Percentiles rank a stretch among this genome's conserved stretches.
Conservation (phyloP, 768 basidiomycete genomes). For the Lactarius quietus region DNA sequence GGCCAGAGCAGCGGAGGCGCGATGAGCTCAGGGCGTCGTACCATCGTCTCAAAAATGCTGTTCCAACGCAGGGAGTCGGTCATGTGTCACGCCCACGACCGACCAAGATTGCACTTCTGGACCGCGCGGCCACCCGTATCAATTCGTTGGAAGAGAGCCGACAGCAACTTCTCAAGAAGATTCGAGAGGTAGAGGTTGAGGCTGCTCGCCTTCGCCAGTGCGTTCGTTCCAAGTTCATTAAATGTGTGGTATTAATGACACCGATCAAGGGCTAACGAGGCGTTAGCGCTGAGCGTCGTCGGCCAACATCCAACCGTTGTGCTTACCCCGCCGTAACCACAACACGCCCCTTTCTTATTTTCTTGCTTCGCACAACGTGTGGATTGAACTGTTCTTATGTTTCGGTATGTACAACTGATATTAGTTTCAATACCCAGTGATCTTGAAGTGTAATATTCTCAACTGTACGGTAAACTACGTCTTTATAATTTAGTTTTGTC, state of each 20-base stretch:
- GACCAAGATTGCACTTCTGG: constrained; percentile 86
- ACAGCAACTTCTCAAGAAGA: constrained; percentile 66
- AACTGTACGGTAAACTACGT: not conserved
- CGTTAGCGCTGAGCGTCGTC: constrained; percentile 79
- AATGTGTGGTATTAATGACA: constrained; percentile 57
- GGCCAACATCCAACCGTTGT: constrained; percentile 61
- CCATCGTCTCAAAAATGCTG: constrained; percentile 81
- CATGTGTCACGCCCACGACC: constrained; percentile 89
- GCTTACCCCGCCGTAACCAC: constrained; percentile 50
- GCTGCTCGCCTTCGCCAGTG: constrained; percentile 70
- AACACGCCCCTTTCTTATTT: constrained; percentile 47
- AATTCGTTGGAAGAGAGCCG: constrained; percentile 80
- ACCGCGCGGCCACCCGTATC: constrained; percentile 84
- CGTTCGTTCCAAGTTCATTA: constrained; percentile 24
- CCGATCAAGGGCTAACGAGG: constrained; percentile 37
- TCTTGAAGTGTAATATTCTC: not conserved
- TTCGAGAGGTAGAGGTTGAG: constrained; percentile 76
- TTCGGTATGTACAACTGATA: not conserved
- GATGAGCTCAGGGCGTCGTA: constrained; percentile 93
- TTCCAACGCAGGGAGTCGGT: constrained; percentile 30
- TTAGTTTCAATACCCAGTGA: not conserved
- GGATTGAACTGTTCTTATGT: not conserved
- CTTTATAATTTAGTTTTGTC: not conserved
- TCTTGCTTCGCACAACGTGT: not conserved
- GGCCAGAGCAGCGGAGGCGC: constrained; percentile 86